Percentiles rank a stretch among this genome's conserved stretches.
phyloP scores from a whole-genome alignment of 768 basidiomycete genomes.

The Imleria badia region DNA sequence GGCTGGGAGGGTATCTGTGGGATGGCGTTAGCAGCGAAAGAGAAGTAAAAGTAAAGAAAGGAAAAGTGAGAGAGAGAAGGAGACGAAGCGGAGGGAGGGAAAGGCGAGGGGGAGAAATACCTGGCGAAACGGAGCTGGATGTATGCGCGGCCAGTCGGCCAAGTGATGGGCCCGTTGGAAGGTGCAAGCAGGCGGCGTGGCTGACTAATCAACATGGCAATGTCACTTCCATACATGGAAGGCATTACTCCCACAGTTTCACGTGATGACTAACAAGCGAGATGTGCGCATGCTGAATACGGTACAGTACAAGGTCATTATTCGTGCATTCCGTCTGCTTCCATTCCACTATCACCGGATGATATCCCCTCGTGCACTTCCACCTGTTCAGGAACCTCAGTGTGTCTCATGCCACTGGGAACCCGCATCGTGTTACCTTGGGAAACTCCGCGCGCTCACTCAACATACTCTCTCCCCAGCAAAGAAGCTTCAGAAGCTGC shows the following conservation, averaged over 20 bases:
- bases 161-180: constrained; percentile 29
- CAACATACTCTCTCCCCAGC: constrained; percentile 85
- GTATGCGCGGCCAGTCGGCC: constrained; percentile 29
- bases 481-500: constrained; percentile 75
- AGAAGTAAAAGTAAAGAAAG: neutral
- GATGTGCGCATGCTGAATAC: neutral
- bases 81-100: neutral
- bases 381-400: constrained; percentile 29
- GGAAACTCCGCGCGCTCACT: constrained; percentile 80
- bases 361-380: constrained; percentile 29
- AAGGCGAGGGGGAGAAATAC: constrained; percentile 8
- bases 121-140: constrained; percentile 22
- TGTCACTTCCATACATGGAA: constrained; percentile 12
- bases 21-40: neutral
- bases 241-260: neutral
- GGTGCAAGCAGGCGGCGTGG: constrained; percentile 22
- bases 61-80: neutral
- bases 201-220: constrained; percentile 32
- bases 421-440: constrained; percentile 46
- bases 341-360: constrained; percentile 10
- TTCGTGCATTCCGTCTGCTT: constrained; percentile 25
- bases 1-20: constrained; percentile 2
- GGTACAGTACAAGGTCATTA: constrained; percentile 9
- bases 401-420: constrained; percentile 20
- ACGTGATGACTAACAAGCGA: constrained; percentile 11